phyloP scores from a whole-genome alignment of 495 filamentous ascomycete genomes.

The Xylaria curta region DNA sequence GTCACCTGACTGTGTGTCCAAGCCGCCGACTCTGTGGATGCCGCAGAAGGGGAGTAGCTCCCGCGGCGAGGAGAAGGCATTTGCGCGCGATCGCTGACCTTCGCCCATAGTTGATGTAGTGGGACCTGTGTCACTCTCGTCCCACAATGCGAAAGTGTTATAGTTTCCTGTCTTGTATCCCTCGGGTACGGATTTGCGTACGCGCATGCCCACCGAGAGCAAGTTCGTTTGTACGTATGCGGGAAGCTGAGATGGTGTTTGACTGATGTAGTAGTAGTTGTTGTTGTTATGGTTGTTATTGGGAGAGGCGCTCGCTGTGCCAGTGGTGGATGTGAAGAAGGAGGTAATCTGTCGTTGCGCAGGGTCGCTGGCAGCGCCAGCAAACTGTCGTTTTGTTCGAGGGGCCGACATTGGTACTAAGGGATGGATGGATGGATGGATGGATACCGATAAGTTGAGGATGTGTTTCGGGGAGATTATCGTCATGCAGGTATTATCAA shows the following conservation, averaged over 20 bases:
- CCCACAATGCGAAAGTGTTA: conserved; percentile 52
- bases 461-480: conserved; percentile 29
- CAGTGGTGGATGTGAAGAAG: conserved; percentile 45
- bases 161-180: conserved; percentile 82
- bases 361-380: conserved; percentile 56
- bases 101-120: conserved; percentile 22
- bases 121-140: conserved; percentile 35
- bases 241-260: too few species aligned
- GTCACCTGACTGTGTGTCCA: conserved; percentile 50
- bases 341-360: conserved; percentile 57
- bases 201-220: conserved; percentile 87
- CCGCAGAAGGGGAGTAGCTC: conserved; percentile 82
- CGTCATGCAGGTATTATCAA: not conserved
- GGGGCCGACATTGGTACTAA: conserved; percentile 48
- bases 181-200: conserved; percentile 88
- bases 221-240: conserved; percentile 74
- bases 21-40: conserved; percentile 67
- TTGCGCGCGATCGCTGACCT: conserved; percentile 40
- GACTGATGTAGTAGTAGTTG: too few species aligned
- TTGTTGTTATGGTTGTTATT: too few species aligned
- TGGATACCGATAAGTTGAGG: not conserved
- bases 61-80: conserved; percentile 39
- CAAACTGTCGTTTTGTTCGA: conserved; percentile 57
- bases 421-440: too few species aligned
- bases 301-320: too few species aligned